These are phyloP conservation scores for Plicaturopsis crispa DNA, from an alignment of 768 basidiomycete genomes.

Conservation along the genomic window DNA sequence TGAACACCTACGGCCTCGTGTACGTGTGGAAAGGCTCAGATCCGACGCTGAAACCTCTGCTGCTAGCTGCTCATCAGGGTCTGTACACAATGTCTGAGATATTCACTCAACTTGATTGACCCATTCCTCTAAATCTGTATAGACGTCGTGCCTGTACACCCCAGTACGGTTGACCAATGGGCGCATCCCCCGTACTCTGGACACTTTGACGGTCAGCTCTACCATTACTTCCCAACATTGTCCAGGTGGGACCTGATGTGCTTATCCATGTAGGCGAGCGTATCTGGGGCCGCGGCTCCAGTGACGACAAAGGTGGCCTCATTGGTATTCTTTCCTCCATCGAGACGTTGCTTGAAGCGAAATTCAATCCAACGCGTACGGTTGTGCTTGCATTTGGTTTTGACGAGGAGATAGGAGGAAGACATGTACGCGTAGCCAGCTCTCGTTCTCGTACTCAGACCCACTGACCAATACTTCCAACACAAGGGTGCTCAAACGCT, in stretches of 20 bases:
- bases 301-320: conserved; percentile 72
- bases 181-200: conserved; percentile 58
- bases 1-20: conserved; percentile 57
- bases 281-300: conserved; percentile 72
- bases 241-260: too few species aligned
- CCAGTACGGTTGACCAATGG: conserved; percentile 49
- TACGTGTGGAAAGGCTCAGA: conserved; percentile 55
- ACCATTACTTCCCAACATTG: too few species aligned
- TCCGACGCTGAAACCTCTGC: conserved; percentile 41
- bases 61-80: conserved; percentile 50
- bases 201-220: conserved; percentile 52
- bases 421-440: too few species aligned
- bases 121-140: neutral
- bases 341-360: conserved; percentile 7
- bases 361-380: conserved; percentile 15
- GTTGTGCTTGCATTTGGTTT: conserved; percentile 58
- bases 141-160: conserved; percentile 68
- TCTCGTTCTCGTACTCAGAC: too few species aligned
- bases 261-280: too few species aligned
- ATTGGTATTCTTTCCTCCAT: conserved; percentile 40
- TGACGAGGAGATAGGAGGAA: conserved; percentile 71
- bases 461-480: too few species aligned
- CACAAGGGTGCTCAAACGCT: too few species aligned
- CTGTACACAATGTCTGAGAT: neutral
- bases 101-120: neutral